Base-by-base conservation (phyloP, 371 early-diverging fungal genomes). In the Amoeboaphelidium occidentale region DNA sequence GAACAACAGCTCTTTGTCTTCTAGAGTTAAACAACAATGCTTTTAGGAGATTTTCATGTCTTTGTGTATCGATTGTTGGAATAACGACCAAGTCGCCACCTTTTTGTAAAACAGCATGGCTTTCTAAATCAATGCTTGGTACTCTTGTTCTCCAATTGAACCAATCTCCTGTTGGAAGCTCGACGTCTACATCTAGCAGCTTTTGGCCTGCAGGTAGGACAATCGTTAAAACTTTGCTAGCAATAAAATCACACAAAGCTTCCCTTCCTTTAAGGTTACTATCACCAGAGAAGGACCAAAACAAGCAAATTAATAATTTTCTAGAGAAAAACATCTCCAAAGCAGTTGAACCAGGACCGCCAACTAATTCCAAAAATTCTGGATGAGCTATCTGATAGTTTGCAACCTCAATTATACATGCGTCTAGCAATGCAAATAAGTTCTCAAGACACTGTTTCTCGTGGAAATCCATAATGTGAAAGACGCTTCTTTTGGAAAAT, bases 381-480 rank as follows among this genome's bases (percentile, higher is more conserved):
- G 75, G 60, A 62, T 93, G 89, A 54, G 76, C 76, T 28, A 70
- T 58, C 59, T 94, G 82, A 68, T 91, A 91, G 51, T 84, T 88
- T 22, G 87, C 59, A 6, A 91, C 74, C 43, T 74, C 75, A 20
- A 81, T 72, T 3, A 83, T 78, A 2, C 85, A 77, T 63, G 79
- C 84, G 68, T 86, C 87, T 25, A 94, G 58, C 26, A 96, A 67
- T 13, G 90, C 80, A 62, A 88, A 88, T 55, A 97, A 68, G 93
- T 87, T 23, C 63, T 69, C 26, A 93, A 60, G 4, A 76, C 89
- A 25, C 92, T 79, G 65, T 79, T 78, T 2, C 66, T 58, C 14
- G 93, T 89, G 52, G n/a, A 92, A 92, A 58, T 92, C 90, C 97
- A 97, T 97, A 50, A 97, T 80, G 50, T 97, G 97, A 13, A 79